phyloP scores from a whole-genome alignment of 257 asterid species.

The Paraleonurus japonicus region DNA sequence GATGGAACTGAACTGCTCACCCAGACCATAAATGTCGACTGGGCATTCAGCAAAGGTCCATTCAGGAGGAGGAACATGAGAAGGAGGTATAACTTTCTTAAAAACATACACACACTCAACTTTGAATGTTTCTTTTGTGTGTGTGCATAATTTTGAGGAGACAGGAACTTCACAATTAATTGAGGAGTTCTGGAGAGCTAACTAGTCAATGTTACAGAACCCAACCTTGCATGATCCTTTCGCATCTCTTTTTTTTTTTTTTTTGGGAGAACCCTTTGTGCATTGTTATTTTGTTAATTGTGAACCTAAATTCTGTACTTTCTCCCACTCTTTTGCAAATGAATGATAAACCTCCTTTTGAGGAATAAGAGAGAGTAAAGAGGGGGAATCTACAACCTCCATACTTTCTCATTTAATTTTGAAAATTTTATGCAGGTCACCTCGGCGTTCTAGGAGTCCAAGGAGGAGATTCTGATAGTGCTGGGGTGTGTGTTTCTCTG shows the following conservation, averaged over 20 bases:
- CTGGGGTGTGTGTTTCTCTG: constrained; percentile 2
- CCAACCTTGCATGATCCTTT: background rate
- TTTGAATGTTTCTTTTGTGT: background rate
- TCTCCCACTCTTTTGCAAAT: background rate
- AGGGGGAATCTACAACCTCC: background rate
- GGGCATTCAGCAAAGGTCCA: constrained; percentile 99
- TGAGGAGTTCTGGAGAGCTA: background rate
- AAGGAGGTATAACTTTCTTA: constrained; percentile 53
- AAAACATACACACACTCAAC: background rate
- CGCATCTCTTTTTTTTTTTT: too few relatives aligned
- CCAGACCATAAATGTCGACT: constrained; percentile 67
- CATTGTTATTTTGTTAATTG: background rate
- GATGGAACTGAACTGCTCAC: constrained; percentile 69
- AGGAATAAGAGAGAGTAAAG: constrained; percentile 30
- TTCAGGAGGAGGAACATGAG: constrained; percentile 78
- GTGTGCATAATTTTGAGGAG: background rate
- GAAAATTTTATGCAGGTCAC: constrained; percentile 53
- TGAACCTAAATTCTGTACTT: background rate
- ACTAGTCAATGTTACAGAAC: background rate
- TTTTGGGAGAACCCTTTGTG: background rate
- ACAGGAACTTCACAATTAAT: background rate
- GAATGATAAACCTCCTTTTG: background rate
- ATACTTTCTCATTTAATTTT: background rate
- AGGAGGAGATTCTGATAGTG: constrained; percentile 66
- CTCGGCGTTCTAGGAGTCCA: constrained; percentile 93